Conservation (phyloP, 192 early-diverging fungal genomes). For the Spinellus fusiger region DNA sequence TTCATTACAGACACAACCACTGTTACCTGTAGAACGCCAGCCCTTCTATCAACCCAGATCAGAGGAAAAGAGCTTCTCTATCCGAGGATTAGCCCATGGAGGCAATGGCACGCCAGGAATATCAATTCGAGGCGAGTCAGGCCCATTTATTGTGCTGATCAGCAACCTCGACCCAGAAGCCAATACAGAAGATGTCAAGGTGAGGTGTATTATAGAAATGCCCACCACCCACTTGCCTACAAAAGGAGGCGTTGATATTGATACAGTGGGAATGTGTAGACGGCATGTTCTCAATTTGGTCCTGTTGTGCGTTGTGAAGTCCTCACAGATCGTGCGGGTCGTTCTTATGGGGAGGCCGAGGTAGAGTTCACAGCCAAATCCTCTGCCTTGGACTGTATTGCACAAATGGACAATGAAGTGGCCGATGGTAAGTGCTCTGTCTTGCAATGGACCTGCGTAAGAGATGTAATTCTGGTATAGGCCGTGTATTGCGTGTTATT, state of each 20-base stretch:
- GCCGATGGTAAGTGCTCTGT: constrained; percentile 37
- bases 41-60: not conserved
- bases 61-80: constrained; percentile 1
- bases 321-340: constrained; percentile 27
- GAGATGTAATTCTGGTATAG: constrained; percentile 7
- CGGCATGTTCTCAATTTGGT: constrained; percentile 33
- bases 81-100: not conserved
- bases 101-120: constrained; percentile 3
- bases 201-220: not conserved
- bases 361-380: constrained; percentile 40
- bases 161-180: constrained; percentile 42
- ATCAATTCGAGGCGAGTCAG: constrained; percentile 42
- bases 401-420: constrained; percentile 38
- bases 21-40: not conserved
- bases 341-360: constrained; percentile 40
- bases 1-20: not conserved
- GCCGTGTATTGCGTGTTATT: constrained; percentile 28
- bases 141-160: constrained; percentile 41
- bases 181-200: constrained; percentile 43
- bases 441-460: not conserved
- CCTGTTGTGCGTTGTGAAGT: constrained; percentile 33
- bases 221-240: not conserved
- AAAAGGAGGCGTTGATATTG: not conserved
- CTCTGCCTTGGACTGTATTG: constrained; percentile 37
- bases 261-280: constrained; percentile 10